Conservation (phyloP, 2,329 filamentous ascomycete genomes). For the Pseudogymnoascus sp. region DNA sequence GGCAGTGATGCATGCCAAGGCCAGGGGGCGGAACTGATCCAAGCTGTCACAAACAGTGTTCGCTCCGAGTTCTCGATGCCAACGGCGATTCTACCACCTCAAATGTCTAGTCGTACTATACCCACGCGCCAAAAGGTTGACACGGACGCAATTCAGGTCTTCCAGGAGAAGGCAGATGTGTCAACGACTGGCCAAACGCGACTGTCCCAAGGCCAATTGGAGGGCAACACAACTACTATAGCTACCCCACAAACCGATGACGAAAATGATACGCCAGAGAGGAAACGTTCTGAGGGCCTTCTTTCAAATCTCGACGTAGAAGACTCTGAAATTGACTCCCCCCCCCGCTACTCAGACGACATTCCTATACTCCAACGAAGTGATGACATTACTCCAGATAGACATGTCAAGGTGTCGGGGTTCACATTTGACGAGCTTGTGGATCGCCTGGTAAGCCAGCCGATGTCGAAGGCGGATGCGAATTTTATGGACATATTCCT, state of each 20-base stretch:
- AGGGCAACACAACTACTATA: background rate
- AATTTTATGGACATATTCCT: constrained; percentile 87
- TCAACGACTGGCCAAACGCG: background rate
- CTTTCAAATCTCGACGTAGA: constrained; percentile 34
- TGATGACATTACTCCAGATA: constrained; percentile 52
- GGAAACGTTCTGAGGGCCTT: constrained; percentile 9
- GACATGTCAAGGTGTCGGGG: constrained; percentile 42
- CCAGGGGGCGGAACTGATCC: background rate
- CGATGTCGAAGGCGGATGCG: constrained; percentile 75
- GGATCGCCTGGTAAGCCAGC: constrained; percentile 73
- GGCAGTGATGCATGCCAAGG: background rate
- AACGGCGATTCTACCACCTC: background rate
- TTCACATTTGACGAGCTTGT: constrained; percentile 64
- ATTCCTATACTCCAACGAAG: constrained; percentile 57
- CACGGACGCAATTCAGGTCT: background rate
- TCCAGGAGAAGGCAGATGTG: constrained; percentile 1
- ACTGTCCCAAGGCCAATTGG: background rate
- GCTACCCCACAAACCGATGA: background rate
- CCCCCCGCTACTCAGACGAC: constrained; percentile 56
- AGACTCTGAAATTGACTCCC: constrained; percentile 60
- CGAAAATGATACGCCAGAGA: background rate
- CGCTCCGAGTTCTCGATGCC: background rate
- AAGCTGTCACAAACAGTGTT: background rate
- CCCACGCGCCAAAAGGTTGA: background rate
- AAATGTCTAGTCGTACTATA: background rate